Percentiles rank a stretch among this genome's conserved stretches.
phyloP scores from a whole-genome alignment of 2,329 filamentous ascomycete genomes.

The Teratosphaeria destructans region DNA sequence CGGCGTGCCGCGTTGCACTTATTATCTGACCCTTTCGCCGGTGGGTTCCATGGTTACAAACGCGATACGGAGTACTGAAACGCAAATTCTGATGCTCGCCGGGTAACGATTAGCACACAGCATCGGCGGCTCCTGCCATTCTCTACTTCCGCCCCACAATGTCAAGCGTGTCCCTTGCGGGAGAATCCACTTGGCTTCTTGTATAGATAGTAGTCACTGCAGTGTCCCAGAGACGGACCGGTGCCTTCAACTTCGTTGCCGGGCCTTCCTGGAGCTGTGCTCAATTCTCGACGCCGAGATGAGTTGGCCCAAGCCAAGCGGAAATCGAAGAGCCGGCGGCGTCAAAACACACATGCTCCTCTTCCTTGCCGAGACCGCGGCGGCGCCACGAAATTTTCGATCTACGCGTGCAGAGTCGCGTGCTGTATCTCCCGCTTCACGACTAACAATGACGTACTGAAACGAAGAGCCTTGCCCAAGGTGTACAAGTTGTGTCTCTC shows the following conservation, averaged over 20 bases:
- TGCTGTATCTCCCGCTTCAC: neutral
- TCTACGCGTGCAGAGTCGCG: neutral
- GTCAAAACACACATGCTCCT: neutral
- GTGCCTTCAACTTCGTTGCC: neutral
- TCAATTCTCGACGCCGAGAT: neutral
- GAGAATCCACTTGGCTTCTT: neutral
- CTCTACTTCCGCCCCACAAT: neutral
- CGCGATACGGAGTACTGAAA: neutral
- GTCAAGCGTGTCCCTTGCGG: neutral
- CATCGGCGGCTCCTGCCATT: neutral
- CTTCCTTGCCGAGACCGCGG: neutral
- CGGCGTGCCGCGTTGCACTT: neutral
- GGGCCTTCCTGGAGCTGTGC: neutral
- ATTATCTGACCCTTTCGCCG: neutral
- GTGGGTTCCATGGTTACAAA: neutral
- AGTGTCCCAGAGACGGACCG: neutral
- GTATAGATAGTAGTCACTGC: slow-evolving; percentile 1
- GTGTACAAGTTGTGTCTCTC: neutral
- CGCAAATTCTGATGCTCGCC: neutral
- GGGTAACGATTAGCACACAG: neutral
- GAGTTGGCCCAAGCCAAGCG: neutral
- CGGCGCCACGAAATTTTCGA: slow-evolving; percentile 1
- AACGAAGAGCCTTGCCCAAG: neutral
- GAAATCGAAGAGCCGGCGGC: slow-evolving; percentile 2
- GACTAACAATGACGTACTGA: neutral